Evolutionary conservation across 225 moss, liverwort and hornwort species (phyloP), one percentile per base, ranked within the genome.

Genomic region (Pseudoscleropodium purum): DNA sequence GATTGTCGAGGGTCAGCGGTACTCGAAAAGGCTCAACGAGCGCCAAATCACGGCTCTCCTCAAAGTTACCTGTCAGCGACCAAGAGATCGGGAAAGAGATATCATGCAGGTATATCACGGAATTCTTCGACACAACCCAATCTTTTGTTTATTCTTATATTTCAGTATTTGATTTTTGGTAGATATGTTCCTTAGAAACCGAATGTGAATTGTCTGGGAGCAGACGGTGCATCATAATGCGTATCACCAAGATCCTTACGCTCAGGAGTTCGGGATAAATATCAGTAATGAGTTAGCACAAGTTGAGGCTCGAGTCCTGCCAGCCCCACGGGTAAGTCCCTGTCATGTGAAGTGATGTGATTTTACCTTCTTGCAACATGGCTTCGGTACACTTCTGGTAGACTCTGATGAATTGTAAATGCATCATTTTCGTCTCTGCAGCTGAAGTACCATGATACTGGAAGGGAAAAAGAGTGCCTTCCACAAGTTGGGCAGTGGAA

Each of bases 401-500:
- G 41, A 2, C 18, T 14, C 23, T 27, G 6, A 67, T 25, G 5
- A 25, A 19, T 74, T 74, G 8, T 34, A 15, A 63, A 2, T 41
- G 9, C 11, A 6, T 23, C 41, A 5, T 87, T 79, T 56, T 84
- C 66, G 7, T 77, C 61, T 25, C 15, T 81, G 78, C 95, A 99
- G 99, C 90, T 99, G n/a, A 99, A 99, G 70, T 99, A 97, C 60
- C 99, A 99, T 84, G 99, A 99, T 13, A 94, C 97, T 1, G 99
- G 99, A 19, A 90, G 97, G 69, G 99, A 99, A 52, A 97, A 96
- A 24, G 99, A 99, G 49, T 99, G 99, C 83, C 88, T 97, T 2
- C 99, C 99, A 10, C 97, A 99, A 84, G 95, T 99, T 81, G 99
- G 99, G 7, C 99, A 99, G 88, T 99, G 99, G 99, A 99, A 99